Conservation (phyloP, 2,329 filamentous ascomycete genomes). For the Diaporthe sp. region DNA sequence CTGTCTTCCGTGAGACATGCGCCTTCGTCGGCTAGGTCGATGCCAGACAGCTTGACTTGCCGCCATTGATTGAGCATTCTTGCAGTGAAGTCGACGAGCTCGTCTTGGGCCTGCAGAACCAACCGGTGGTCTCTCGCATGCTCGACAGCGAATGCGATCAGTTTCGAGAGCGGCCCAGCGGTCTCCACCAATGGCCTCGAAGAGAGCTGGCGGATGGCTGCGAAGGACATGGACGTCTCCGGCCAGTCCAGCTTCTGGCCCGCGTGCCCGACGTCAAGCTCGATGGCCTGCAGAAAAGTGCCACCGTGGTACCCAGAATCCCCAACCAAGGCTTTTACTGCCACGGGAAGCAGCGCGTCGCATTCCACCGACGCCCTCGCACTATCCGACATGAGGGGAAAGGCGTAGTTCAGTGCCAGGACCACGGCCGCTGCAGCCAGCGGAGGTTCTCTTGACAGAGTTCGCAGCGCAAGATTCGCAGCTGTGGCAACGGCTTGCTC, state of each 20-base stretch:
- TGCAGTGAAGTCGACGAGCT: conserved; percentile 76
- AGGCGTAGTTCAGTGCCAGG: conserved; percentile 82
- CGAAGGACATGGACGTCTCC: conserved; percentile 70
- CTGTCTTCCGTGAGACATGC: conserved; percentile 76
- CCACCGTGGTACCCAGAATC: conserved; percentile 82
- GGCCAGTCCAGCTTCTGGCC: conserved; percentile 76
- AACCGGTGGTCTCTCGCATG: conserved; percentile 53
- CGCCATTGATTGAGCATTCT: conserved; percentile 81
- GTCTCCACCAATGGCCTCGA: conserved; percentile 74
- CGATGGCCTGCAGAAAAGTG: conserved; percentile 80
- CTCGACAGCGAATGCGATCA: conserved; percentile 75
- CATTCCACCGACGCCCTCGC: conserved; percentile 74
- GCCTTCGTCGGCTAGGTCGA: conserved; percentile 78
- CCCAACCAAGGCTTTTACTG: conserved; percentile 77
- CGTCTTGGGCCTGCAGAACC: conserved; percentile 61
- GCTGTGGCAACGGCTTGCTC: conserved; percentile 82
- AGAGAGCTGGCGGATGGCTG: conserved; percentile 70
- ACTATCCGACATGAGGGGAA: conserved; percentile 76
- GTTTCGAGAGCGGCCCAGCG: conserved; percentile 76
- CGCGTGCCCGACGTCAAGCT: conserved; percentile 73
- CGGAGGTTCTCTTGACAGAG: conserved; percentile 54
- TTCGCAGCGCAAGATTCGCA: conserved; percentile 79
- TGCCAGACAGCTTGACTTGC: conserved; percentile 78
- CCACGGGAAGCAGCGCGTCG: conserved; percentile 77
- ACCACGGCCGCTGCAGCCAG: conserved; percentile 69